Evolutionary conservation across 495 filamentous ascomycete genomes (phyloP).

Genomic region (Penicillium odoratum): DNA sequence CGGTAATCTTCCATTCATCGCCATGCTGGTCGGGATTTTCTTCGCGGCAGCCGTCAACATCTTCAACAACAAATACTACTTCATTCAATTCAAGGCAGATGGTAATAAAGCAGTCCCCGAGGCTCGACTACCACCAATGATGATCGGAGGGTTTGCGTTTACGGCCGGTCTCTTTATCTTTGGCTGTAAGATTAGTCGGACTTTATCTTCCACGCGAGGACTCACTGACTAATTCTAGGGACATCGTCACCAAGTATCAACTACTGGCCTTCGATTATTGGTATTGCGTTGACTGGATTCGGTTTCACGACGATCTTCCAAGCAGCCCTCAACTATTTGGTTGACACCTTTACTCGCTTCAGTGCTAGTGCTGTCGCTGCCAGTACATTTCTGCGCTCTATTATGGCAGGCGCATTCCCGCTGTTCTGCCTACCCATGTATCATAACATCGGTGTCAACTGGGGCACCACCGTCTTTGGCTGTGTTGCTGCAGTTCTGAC

Average conservation of each 20-base stretch:
- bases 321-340: constrained; percentile 21
- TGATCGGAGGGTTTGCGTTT: constrained; percentile 45
- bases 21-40: constrained; percentile 48
- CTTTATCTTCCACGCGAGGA: no score
- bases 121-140: constrained; percentile 49
- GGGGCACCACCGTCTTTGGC: constrained; percentile 60
- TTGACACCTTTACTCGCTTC: constrained; percentile 33
- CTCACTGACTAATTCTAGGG: no score
- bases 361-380: constrained; percentile 65
- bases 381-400: constrained; percentile 65
- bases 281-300: constrained; percentile 42
- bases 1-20: constrained; percentile 52
- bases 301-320: constrained; percentile 46
- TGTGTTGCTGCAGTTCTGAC: constrained; percentile 51
- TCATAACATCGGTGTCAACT: constrained; percentile 58
- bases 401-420: constrained; percentile 65
- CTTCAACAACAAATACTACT: constrained; percentile 41
- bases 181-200: constrained; percentile 55
- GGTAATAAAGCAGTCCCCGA: constrained; percentile 48
- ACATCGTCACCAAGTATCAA: no score
- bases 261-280: no score
- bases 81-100: constrained; percentile 30
- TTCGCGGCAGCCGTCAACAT: constrained; percentile 41
- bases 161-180: constrained; percentile 53
- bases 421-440: constrained; percentile 64